Evolutionary conservation across 1,284 basidiomycete genomes (phyloP), one percentile per base, ranked within the genome.

Genomic region (Sporisorium sorghi): DNA sequence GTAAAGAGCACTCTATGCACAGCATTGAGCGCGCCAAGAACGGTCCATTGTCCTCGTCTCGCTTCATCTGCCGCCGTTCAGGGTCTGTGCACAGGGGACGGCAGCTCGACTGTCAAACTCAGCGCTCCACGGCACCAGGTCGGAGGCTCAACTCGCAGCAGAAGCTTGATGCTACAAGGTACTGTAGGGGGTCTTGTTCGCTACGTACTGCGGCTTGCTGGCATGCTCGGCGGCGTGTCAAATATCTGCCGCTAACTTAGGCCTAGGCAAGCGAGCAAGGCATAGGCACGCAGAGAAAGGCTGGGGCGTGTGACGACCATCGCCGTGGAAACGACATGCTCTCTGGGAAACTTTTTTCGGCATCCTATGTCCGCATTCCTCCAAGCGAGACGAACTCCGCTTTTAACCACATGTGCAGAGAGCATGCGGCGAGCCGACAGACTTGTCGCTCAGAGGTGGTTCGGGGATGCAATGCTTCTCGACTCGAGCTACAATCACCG

Each of bases 221-320:
- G 26, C 46, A 30, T 47, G 46, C 10, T 30, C 9, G 26, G 19
- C 42, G 42, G 23, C 23, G 23, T 2, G 42, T 44, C 42, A 5
- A 44, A n/a, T n/a, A n/a, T n/a, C n/a, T n/a, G n/a, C n/a, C n/a
- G n/a, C n/a, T n/a, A n/a, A n/a, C n/a, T n/a, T n/a, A n/a, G n/a
- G n/a, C n/a, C n/a, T n/a, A n/a, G n/a, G n/a, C n/a, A n/a, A n/a
- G n/a, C n/a, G n/a, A n/a, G n/a, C n/a, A n/a, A n/a, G n/a, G n/a
- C n/a, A n/a, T 5, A 10, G 28, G 9, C 28, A 30, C 5, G 28
- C 28, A 30, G 9, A 30, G 28, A 5, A 30, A 30, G 28, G 28
- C 32, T 35, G 33, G 47, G 19, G 12, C 47, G 47, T 33, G 21
- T 49, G 47, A 49, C n/a, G n/a, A n/a, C 47, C 47, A 23, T 35